A percentile compares a stretch with the other conserved stretches of the same genome.
These are phyloP conservation scores for Cyphellophora europaea DNA, from an alignment of 2,329 filamentous ascomycete species.

Conservation along the genomic window DNA sequence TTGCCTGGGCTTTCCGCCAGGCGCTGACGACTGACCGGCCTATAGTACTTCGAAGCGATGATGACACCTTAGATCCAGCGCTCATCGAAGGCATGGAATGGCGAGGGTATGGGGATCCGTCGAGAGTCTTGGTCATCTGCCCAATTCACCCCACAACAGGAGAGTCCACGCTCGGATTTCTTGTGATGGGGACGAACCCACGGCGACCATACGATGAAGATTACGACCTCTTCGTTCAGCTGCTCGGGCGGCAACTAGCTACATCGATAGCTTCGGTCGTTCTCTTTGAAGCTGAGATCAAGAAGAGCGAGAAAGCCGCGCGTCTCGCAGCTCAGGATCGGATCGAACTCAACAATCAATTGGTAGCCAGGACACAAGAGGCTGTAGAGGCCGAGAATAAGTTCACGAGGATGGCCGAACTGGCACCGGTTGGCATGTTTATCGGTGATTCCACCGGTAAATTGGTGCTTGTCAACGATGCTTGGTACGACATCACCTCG, in stretches of 20 bases:
- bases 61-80: constrained; percentile 54
- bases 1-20: constrained; percentile 66
- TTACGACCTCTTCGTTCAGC: constrained; percentile 66
- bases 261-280: constrained; percentile 76
- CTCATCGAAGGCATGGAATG: constrained; percentile 60
- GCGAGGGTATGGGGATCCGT: constrained; percentile 63
- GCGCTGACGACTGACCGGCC: constrained; percentile 61
- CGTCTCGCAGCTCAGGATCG: constrained; percentile 66
- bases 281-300: constrained; percentile 74
- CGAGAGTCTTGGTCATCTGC: constrained; percentile 62
- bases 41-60: constrained; percentile 57
- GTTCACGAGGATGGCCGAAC: constrained; percentile 77
- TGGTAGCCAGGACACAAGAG: constrained; percentile 53
- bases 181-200: constrained; percentile 71
- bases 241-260: constrained; percentile 65
- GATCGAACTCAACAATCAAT: constrained; percentile 66
- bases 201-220: constrained; percentile 71
- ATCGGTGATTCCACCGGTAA: constrained; percentile 63
- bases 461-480: constrained; percentile 74
- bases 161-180: constrained; percentile 65
- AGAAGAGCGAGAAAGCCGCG: constrained; percentile 62
- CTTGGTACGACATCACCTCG: constrained; percentile 46
- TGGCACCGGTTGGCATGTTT: constrained; percentile 75
- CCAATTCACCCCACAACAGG: constrained; percentile 70
- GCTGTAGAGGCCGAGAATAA: constrained; percentile 59